Conservation (phyloP, 2,329 filamentous ascomycete genomes). For the Fusarium continuum region DNA sequence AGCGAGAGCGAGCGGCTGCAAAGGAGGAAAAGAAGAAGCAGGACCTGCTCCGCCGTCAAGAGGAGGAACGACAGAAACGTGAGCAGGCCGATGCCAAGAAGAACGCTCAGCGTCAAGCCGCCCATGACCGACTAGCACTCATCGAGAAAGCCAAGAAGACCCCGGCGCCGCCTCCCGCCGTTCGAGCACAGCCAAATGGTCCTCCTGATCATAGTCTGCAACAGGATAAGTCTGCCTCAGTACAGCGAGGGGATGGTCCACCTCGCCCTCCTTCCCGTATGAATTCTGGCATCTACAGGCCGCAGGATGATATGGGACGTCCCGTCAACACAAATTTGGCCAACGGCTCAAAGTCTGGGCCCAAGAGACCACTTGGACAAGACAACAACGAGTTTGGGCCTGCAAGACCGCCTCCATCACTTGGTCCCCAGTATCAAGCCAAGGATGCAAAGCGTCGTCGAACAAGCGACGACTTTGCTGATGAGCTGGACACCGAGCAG, state of each 20-base stretch:
- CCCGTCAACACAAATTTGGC: constrained; percentile 69
- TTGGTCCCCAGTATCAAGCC: constrained; percentile 70
- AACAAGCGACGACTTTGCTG: constrained; percentile 76
- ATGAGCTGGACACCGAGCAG: constrained; percentile 67
- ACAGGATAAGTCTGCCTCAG: constrained; percentile 44
- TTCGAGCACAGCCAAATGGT: constrained; percentile 63
- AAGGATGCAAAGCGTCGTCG: constrained; percentile 82
- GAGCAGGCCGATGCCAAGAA: constrained; percentile 73
- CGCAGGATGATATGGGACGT: constrained; percentile 68
- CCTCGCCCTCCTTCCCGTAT: constrained; percentile 66
- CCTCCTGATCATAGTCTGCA: constrained; percentile 56
- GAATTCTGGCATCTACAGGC: constrained; percentile 60
- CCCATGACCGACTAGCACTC: constrained; percentile 41
- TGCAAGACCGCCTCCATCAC: constrained; percentile 55
- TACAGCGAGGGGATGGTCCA: constrained; percentile 47
- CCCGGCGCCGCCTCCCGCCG: constrained; percentile 68
- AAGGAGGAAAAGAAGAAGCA: constrained; percentile 72
- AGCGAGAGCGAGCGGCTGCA: constrained; percentile 74
- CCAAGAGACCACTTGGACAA: constrained; percentile 78
- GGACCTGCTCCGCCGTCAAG: constrained; percentile 67
- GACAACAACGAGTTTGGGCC: constrained; percentile 66
- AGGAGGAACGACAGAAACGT: constrained; percentile 69
- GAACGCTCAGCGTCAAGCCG: constrained; percentile 68
- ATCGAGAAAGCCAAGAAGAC: constrained; percentile 74
- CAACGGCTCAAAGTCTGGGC: constrained; percentile 65